Base-by-base conservation (phyloP, 1,284 basidiomycete genomes). In the Cryptococcus wingfieldii region DNA sequence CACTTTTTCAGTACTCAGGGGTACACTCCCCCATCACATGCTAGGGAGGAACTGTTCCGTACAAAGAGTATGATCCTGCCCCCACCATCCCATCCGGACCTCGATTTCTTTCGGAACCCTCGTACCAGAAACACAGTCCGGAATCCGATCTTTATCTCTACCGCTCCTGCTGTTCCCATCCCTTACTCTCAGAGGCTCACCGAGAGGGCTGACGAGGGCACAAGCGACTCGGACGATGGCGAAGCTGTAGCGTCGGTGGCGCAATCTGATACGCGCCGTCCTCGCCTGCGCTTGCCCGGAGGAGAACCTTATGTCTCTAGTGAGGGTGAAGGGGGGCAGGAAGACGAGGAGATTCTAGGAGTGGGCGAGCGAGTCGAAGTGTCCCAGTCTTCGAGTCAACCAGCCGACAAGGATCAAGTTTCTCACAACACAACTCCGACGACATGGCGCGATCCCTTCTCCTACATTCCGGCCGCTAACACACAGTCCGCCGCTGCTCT, bases 31-130 rank as follows among this genome's bases (percentile, higher is more conserved):
- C 27, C 44, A 23, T 25, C 27, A 8, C n/a, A 25, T 23, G 44
- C 14, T 6, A 46, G 14, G 25, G 44, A 16, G 14, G 44, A 25
- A 14, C 12, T 46, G 23, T 38, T 38, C 46, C 51, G 27, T 37
- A 13, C 50, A 7, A 42, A 51, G 42, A 43, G 51, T 38, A 19
- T 46, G 18, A 27, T 27, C 10, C 23, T 28, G 44, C 44, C 44
- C 8, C 44, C 44, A 23, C 23, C n/a, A 27, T 23, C 44, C 28
- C 38, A 45, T 23, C 47, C 55, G 9, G 41, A 47, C 8, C n/a
- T 45, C 23, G 52, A 51, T n/a, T 43, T 45, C 25, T 51, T 56
- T 38, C 51, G 27, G 8, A 49, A 44, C 18, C 55, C 51, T 5
- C 28, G 38, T 23, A 23, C 34, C 14, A n/a, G 8, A 9, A 13